Percentiles rank a stretch among this genome's conserved stretches.
Conservation (phyloP, 2,329 filamentous ascomycete genomes). For the Fusarium caatingaense region DNA sequence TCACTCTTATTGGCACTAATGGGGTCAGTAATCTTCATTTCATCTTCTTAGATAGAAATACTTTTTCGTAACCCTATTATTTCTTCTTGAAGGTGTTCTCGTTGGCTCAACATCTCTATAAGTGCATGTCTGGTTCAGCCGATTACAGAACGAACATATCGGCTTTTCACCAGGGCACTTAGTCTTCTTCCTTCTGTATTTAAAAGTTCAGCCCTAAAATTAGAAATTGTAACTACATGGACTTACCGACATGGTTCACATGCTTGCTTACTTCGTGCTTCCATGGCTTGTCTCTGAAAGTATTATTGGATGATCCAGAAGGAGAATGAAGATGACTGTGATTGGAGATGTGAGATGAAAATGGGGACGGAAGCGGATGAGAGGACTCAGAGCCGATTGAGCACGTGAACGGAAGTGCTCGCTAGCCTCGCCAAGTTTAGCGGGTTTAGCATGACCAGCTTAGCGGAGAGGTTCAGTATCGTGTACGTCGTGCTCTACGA, state of each 20-base stretch:
- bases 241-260: constrained; percentile 19
- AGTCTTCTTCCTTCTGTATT: constrained; percentile 1
- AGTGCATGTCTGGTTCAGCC: neutral
- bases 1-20: neutral
- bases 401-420: constrained; percentile 1
- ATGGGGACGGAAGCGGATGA: neutral
- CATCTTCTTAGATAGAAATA: no score
- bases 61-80: neutral
- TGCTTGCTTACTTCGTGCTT: constrained; percentile 17
- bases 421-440: neutral
- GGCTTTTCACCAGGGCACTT: constrained; percentile 15
- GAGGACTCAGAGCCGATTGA: neutral
- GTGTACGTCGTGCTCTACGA: neutral
- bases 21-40: neutral
- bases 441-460: neutral
- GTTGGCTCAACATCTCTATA: neutral
- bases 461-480: neutral
- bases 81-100: neutral
- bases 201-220: neutral
- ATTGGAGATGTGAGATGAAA: neutral
- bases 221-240: fast-evolving
- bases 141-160: constrained; percentile 11
- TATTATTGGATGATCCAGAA: neutral
- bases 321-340: neutral
- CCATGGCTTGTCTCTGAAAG: neutral